A percentile compares a stretch with the other conserved stretches of the same genome.
phyloP scores from a whole-genome alignment of 257 asterid species.

The Fraxinus quadrangulata region DNA sequence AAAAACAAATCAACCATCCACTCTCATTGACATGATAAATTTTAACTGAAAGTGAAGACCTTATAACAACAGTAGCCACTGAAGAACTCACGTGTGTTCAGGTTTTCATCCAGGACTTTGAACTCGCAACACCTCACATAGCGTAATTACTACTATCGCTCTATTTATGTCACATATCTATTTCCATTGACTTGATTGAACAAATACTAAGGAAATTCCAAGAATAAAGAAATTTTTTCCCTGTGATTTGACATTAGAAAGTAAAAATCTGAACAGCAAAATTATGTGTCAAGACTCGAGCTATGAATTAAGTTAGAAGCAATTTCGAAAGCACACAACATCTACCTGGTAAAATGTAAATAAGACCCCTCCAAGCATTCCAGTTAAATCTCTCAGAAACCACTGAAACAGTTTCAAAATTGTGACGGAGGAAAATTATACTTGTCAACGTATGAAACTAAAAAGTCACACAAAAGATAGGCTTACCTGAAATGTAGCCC shows the following conservation, averaged over 20 bases:
- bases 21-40: not conserved
- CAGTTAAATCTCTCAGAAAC: conserved; percentile 95
- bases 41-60: not conserved
- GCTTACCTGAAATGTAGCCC: conserved; percentile 92
- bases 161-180: not conserved
- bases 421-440: conserved; percentile 13
- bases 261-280: not conserved
- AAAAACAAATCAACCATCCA: not conserved
- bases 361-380: conserved; percentile 92
- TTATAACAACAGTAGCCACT: not conserved
- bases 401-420: conserved; percentile 54
- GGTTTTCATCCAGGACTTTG: not conserved
- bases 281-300: conserved; percentile 6
- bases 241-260: not conserved
- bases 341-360: conserved; percentile 92
- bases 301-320: not conserved
- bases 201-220: not conserved
- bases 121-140: too few relatives aligned
- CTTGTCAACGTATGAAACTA: conserved; percentile 11
- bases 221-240: not conserved
- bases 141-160: not conserved
- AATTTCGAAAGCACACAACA: conserved; percentile 10
- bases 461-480: not conserved
- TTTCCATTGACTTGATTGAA: not conserved
- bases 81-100: not conserved